A percentile compares a stretch with the other conserved stretches of the same genome.
phyloP scores from a whole-genome alignment of 2,329 filamentous ascomycete species.

The Calonectria pteridis region DNA sequence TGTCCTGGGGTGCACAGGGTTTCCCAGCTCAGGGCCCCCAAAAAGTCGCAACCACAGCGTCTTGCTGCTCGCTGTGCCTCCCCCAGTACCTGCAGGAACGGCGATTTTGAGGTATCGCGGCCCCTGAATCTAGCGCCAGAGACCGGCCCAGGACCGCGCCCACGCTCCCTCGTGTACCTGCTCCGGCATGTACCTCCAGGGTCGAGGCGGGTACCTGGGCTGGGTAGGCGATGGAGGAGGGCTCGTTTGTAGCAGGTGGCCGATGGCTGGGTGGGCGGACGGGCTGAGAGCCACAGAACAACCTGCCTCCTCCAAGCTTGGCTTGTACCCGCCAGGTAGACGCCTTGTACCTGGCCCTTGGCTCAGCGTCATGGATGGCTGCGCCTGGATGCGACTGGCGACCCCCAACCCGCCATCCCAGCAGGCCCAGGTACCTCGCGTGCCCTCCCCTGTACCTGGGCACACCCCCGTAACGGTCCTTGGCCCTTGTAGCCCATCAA shows the following conservation, averaged over 20 bases:
- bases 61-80: constrained; percentile 2
- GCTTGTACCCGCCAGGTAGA: not conserved
- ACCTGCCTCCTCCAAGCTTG: not conserved
- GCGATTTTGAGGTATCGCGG: constrained; percentile 36
- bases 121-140: constrained; percentile 36
- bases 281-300: not conserved
- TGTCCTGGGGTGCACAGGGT: not conserved
- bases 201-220: constrained; percentile 18
- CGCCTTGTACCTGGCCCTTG: not conserved
- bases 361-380: not conserved
- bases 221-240: constrained; percentile 2
- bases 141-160: constrained; percentile 27
- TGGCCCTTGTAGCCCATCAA: constrained; percentile 22
- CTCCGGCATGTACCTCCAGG: constrained; percentile 18
- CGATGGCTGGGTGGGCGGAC: constrained; percentile 11
- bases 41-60: constrained; percentile 5
- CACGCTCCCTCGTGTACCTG: constrained; percentile 27
- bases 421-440: constrained; percentile 2
- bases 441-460: constrained; percentile 17
- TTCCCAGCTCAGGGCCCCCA: not conserved
- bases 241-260: constrained; percentile 19
- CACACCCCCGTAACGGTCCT: constrained; percentile 21
- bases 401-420: not conserved
- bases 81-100: constrained; percentile 49
- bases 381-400: not conserved